phyloP scores from a whole-genome alignment of 2,329 filamentous ascomycete genomes.

The Phialophora tarda region DNA sequence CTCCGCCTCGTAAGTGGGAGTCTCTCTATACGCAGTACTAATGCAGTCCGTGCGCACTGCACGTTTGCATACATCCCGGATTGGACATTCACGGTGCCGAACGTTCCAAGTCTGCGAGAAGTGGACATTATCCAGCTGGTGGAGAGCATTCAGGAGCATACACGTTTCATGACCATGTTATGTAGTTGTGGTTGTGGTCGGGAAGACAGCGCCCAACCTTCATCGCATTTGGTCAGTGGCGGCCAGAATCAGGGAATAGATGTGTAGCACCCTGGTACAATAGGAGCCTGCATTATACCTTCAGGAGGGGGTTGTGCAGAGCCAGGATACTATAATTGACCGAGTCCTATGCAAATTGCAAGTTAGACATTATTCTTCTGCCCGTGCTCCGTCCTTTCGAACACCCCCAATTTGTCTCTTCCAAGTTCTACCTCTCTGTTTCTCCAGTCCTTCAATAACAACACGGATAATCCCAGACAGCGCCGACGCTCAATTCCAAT shows the following conservation, averaged over 20 bases:
- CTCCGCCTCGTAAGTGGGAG: too few species aligned
- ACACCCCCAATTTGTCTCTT: neutral
- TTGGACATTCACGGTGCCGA: too few species aligned
- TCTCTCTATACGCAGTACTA: too few species aligned
- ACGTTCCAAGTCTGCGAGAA: too few species aligned
- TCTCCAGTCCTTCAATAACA: neutral
- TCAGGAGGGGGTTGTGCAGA: neutral
- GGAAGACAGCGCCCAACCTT: neutral
- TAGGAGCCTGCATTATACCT: neutral
- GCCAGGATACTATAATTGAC: neutral
- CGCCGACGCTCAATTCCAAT: slow-evolving; percentile 24
- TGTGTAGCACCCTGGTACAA: too few species aligned
- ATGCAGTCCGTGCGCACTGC: too few species aligned
- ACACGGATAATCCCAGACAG: slow-evolving; percentile 9
- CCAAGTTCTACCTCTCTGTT: neutral
- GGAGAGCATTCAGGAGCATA: too few species aligned
- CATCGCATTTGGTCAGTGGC: neutral
- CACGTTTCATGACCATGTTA: too few species aligned
- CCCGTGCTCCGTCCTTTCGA: neutral
- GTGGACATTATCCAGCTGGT: too few species aligned
- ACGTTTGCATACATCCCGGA: too few species aligned
- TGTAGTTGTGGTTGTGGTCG: too few species aligned
- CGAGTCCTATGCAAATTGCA: neutral
- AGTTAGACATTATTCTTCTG: neutral
- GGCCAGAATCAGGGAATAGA: neutral